Percentiles rank a stretch among this genome's conserved stretches.
phyloP scores from a whole-genome alignment of 305 asterid genomes.

The Andrographis paniculata region DNA sequence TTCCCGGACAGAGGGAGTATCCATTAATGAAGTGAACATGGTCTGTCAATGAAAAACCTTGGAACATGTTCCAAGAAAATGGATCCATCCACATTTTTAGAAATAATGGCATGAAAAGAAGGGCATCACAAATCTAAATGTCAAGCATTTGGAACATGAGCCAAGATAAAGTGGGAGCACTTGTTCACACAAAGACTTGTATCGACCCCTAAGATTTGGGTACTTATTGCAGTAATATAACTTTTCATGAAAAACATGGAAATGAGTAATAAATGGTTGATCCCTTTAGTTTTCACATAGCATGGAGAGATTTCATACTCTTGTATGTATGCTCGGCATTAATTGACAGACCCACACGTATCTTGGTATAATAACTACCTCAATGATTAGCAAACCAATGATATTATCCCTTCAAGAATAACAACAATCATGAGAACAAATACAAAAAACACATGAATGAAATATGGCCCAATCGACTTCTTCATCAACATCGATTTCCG shows the following conservation, averaged over 20 bases:
- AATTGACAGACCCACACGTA: neutral
- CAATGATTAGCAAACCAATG: neutral
- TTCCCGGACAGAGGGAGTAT: too few species aligned
- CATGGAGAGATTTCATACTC: neutral
- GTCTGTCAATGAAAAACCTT: too few species aligned
- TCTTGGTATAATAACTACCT: neutral
- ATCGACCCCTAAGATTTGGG: too few species aligned
- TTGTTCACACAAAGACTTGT: neutral
- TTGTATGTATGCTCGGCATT: neutral
- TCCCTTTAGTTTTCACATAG: neutral
- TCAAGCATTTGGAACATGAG: neutral
- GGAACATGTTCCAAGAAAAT: too few species aligned
- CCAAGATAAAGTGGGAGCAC: neutral
- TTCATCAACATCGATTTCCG: neutral
- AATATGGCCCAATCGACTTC: neutral
- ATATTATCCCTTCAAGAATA: neutral
- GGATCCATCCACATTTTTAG: too few species aligned
- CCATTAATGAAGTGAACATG: too few species aligned
- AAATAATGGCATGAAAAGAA: too few species aligned
- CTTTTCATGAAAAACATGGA: neutral
- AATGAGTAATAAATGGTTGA: neutral
- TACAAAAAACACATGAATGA: neutral
- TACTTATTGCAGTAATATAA: neutral
- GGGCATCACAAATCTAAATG: too few species aligned
- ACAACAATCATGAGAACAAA: neutral